Percentiles rank a stretch among this genome's conserved stretches.
Evolutionary conservation across 371 early-diverging fungal genomes (phyloP).

Genomic region (Aphelidium insulamus): DNA sequence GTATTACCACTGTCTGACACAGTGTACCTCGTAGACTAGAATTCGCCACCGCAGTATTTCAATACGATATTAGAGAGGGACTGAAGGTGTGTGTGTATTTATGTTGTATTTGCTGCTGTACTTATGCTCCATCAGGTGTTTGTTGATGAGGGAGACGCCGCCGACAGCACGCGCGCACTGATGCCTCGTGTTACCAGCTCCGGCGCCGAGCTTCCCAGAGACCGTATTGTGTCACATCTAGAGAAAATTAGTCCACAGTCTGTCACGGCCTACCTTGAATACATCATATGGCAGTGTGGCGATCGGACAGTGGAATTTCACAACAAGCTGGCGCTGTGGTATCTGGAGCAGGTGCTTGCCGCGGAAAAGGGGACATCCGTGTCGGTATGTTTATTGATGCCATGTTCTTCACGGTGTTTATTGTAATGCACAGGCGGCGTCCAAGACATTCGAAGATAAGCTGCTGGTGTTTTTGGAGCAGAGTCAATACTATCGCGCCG

Average conservation of each 20-base stretch:
- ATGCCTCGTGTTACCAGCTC: too few species aligned
- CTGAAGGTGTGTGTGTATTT: too few species aligned
- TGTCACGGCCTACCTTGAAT: slow-evolving; percentile 47
- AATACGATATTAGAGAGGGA: too few species aligned
- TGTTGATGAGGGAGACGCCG: too few species aligned
- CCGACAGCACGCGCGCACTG: too few species aligned
- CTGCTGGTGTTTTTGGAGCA: slow-evolving; percentile 36
- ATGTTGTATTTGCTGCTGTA: too few species aligned
- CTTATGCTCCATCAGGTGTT: too few species aligned
- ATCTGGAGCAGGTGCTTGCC: slow-evolving; percentile 26
- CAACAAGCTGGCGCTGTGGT: slow-evolving; percentile 45
- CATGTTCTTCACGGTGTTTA: slow-evolving; percentile 1
- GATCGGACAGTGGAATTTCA: slow-evolving; percentile 51
- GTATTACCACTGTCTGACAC: too few species aligned
- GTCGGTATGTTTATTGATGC: slow-evolving; percentile 1
- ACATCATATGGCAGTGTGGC: slow-evolving; percentile 38
- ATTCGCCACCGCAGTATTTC: too few species aligned
- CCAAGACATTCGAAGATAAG: slow-evolving; percentile 3
- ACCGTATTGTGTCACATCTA: slow-evolving; percentile 25
- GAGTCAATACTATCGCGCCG: slow-evolving; percentile 46
- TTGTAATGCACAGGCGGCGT: neutral
- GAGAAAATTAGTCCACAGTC: slow-evolving; percentile 32
- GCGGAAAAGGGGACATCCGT: slow-evolving; percentile 1
- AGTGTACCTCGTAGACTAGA: too few species aligned
- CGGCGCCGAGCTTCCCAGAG: too few species aligned